Base-by-base conservation (phyloP, 768 basidiomycete species). In the Porpolomopsis calyptriformis region DNA sequence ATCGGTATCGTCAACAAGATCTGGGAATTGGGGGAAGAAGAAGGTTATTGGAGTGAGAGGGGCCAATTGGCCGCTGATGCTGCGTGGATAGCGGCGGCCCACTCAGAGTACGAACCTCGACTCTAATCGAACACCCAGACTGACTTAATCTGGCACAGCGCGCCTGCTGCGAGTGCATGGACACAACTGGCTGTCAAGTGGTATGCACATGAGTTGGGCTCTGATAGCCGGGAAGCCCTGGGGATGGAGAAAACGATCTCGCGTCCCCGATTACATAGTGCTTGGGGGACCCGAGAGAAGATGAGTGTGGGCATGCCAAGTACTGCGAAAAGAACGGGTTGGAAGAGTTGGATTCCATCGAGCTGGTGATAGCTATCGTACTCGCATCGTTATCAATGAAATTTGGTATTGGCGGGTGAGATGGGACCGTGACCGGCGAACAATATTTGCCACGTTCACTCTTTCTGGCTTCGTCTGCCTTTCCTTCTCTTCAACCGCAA, bases 1-100 rank as follows among this genome's bases (percentile, higher is more conserved):
- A 66, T 77, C 49, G 58, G 63, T 10, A 53, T 67, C 3, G 72
- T 71, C 26, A 63, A 66, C 43, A 55, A 65, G 43, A 80, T 81
- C 19, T 83, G 80, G 80, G 49, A 60, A 8, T 46, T 79, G 5
- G 80, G 73, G 25, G 72, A 77, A 27, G 67, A 73, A 51, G 81
- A 83, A 61, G 77, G 76, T 0, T 82, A 83, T 53, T 72, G 69
- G 68, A 80, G 78, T 54, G 80, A 78, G 60, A 65, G 80, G 31
- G 81, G 80, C 8, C 64, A 70, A 51, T 63, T 82, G 2, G 79
- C 80, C 5, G 74, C 75, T 20, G 80, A 82, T 55, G 77, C 74
- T 8, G 67, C 68, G 4, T 73, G 67, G 64, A 70, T 82, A 16
- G 77, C 80, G 6, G 76, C 74, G 11, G 65, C 78, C 4, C 79